Percentiles rank a stretch among this genome's conserved stretches.
These are phyloP conservation scores for Verticillium dahliae DNA, from an alignment of 2,329 filamentous ascomycete species.

Conservation along the genomic window DNA sequence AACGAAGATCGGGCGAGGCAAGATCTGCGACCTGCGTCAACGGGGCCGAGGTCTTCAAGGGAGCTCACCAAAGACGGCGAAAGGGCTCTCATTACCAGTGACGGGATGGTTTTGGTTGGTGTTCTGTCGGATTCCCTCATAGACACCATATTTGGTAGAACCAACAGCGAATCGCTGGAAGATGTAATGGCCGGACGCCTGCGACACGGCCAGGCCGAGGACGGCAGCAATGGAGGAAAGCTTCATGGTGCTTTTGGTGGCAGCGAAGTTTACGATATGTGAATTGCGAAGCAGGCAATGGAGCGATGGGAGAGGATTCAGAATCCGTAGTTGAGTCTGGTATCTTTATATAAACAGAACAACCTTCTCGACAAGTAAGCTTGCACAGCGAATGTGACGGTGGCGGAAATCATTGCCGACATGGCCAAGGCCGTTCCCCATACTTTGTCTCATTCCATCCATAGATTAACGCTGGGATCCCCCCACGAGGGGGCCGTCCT, in stretches of 20 bases:
- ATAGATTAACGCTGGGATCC: background rate
- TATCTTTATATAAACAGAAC: background rate
- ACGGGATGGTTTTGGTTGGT: constrained; percentile 30
- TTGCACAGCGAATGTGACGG: background rate
- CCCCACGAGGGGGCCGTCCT: background rate
- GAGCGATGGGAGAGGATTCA: too few relatives aligned
- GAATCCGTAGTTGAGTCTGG: background rate
- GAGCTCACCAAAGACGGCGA: background rate
- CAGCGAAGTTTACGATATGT: background rate
- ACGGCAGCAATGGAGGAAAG: constrained; percentile 3
- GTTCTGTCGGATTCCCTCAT: constrained; percentile 27
- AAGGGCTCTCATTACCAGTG: constrained; percentile 11
- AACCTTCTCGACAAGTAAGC: background rate
- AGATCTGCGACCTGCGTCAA: constrained; percentile 17
- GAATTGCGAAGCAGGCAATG: too few relatives aligned
- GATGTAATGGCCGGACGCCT: constrained; percentile 19
- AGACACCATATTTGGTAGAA: constrained; percentile 16
- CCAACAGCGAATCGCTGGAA: constrained; percentile 21
- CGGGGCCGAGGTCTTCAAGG: too few relatives aligned
- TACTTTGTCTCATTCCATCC: background rate
- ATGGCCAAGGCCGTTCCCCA: background rate
- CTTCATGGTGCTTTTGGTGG: constrained; percentile 2
- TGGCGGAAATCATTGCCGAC: background rate
- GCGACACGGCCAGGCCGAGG: constrained; percentile 3
- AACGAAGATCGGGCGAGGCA: constrained; percentile 27